Percentiles rank a stretch among this genome's conserved stretches.
Conservation (phyloP, 164 flowering plant species). For the Vitis rotundifolia region DNA sequence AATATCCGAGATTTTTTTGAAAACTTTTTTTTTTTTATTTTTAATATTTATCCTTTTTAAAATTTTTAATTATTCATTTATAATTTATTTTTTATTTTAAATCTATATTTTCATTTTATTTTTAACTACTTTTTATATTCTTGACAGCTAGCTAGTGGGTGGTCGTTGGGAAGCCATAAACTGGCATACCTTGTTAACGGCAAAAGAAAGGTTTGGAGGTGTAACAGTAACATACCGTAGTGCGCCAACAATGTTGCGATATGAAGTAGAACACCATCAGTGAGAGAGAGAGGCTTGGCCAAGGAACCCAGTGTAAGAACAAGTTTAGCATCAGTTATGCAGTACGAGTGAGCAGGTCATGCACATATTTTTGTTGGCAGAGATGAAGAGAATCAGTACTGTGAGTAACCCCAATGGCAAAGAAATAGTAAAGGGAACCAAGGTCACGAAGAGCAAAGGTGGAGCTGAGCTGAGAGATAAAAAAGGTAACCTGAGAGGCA, state of each 20-base stretch:
- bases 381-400: neutral
- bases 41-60: too few species aligned
- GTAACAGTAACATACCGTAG: slow-evolving; percentile 9
- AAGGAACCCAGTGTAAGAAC: neutral
- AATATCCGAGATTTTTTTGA: too few species aligned
- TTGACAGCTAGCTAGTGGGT: neutral
- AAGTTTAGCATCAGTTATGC: neutral
- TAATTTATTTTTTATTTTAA: too few species aligned
- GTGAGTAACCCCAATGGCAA: neutral
- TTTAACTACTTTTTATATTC: too few species aligned
- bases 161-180: slow-evolving; percentile 5
- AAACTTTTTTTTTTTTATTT: too few species aligned
- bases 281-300: neutral
- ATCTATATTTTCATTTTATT: too few species aligned
- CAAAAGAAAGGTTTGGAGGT: slow-evolving; percentile 7
- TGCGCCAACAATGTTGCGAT: slow-evolving; percentile 7
- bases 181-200: slow-evolving; percentile 6
- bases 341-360: neutral
- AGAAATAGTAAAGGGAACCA: neutral
- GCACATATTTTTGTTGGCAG: neutral
- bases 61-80: too few species aligned
- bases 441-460: neutral
- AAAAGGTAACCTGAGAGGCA: too few species aligned
- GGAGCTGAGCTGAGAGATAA: neutral
- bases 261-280: neutral